Evolutionary conservation across 75 land plant genomes (phyloP), one percentile per base, ranked within the genome.

Genomic region (Pinus taeda): DNA sequence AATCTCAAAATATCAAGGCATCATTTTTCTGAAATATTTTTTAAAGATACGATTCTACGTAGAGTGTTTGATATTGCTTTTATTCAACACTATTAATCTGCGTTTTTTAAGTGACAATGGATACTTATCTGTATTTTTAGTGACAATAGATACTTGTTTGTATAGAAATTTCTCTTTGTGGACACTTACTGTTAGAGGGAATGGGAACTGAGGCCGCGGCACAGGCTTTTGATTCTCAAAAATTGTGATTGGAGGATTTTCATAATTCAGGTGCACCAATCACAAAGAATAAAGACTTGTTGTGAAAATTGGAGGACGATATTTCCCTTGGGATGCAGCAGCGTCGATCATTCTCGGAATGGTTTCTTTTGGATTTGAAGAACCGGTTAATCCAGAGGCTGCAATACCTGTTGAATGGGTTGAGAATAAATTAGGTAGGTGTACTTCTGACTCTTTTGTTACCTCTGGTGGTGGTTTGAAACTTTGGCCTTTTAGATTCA

Each of bases 171-270:
- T 90, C 92, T 69, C 81, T 87, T 30, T 90, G 92, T 74, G 83
- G 81, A 80, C 83, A 90, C 74, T 81, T 90, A 71, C 77, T 88
- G 22, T 76, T 13, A 75, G 83, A 82, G 57, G 90, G 89, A 29
- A 91, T 89, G 94, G 96, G 96, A 72, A 49, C 37, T 5, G 83
- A 78, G 70, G 92, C 87, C 30, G 96, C 96, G 57, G 78, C 81
- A 57, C 75, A 87, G 71, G 92, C 79, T 53, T 93, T 91, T 80
- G 81, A 87, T 71, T 70, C 88, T 59, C 78, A 78, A 57, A 83
- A 86, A 22, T 67, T 93, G 58, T 82, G 84, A 20, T 75, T 67
- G 29, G 89, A 89, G 60, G 79, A 86, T 29, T 89, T 88, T 70
- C n/a, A 6, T 21, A 78, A 64, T 55, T 72, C 72, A 26, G 82